Evolutionary conservation across 164 flowering plant genomes (phyloP).

Genomic region (Aristolochia contorta): DNA sequence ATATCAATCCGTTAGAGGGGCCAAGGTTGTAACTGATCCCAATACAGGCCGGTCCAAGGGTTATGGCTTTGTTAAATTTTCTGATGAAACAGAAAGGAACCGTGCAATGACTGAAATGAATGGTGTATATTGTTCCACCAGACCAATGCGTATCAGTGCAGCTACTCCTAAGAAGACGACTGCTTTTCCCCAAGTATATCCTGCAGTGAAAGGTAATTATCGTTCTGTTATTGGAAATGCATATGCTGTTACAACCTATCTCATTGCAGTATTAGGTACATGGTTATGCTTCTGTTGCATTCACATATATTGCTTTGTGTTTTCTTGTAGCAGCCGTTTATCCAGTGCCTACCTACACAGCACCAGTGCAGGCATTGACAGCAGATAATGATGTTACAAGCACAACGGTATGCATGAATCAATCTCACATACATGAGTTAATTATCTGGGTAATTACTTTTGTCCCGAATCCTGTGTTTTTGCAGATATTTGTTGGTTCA

Average conservation of each 20-base stretch:
- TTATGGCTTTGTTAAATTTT: constrained; percentile 95
- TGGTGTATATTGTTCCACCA: constrained; percentile 83
- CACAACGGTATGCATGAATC: constrained; percentile 63
- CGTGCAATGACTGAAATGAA: constrained; percentile 97
- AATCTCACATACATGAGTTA: too few species aligned
- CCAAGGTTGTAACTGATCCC: constrained; percentile 96
- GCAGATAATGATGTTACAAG: constrained; percentile 69
- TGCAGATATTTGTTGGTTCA: constrained; percentile 80
- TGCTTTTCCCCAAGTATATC: constrained; percentile 54
- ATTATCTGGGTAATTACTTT: too few species aligned
- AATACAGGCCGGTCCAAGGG: constrained; percentile 92
- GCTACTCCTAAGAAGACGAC: constrained; percentile 89
- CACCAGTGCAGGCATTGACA: constrained; percentile 54
- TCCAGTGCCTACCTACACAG: constrained; percentile 59
- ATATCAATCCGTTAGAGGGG: constrained; percentile 93
- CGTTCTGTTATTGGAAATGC: neutral
- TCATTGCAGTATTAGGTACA: neutral
- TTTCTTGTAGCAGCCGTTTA: constrained; percentile 44
- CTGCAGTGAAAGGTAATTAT: constrained; percentile 56
- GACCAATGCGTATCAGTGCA: constrained; percentile 96
- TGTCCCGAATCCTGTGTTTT: neutral
- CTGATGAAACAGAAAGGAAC: constrained; percentile 85
- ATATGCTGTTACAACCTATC: neutral
- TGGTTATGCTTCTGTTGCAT: neutral
- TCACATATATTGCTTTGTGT: constrained; percentile 1